These are phyloP conservation scores for Wickerhamomyces chambardii DNA, from an alignment of 805 yeast species.

Conservation along the genomic window DNA sequence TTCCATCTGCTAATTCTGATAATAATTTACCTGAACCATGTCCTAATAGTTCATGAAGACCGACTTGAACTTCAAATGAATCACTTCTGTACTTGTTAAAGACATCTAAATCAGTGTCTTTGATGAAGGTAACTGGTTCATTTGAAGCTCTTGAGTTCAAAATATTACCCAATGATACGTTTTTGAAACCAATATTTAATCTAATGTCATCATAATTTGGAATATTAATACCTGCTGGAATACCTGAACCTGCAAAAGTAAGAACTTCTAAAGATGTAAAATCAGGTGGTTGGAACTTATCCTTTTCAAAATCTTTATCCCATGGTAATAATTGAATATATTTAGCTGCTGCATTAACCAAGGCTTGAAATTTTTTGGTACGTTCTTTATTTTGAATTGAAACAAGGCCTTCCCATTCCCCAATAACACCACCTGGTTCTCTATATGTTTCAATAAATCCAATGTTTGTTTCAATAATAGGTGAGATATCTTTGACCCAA, in stretches of 20 bases:
- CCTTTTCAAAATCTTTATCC: slow-evolving; percentile 70
- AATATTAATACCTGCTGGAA: slow-evolving; percentile 89
- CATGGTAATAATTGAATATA: slow-evolving; percentile 71
- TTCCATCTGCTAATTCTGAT: slow-evolving; percentile 47
- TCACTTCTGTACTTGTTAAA: slow-evolving; percentile 69
- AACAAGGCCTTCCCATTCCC: slow-evolving; percentile 90
- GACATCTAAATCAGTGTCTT: slow-evolving; percentile 39
- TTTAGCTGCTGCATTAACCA: slow-evolving; percentile 58
- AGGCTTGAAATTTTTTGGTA: slow-evolving; percentile 65
- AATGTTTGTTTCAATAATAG: slow-evolving; percentile 69
- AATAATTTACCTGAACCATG: slow-evolving; percentile 87
- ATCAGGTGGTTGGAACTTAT: slow-evolving; percentile 84
- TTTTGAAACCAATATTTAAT: slow-evolving; percentile 76
- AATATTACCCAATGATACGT: slow-evolving; percentile 84
- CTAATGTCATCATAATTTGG: slow-evolving; percentile 91
- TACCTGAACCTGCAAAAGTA: slow-evolving; percentile 84
- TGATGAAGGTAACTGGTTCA: slow-evolving; percentile 61
- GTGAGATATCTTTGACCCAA: slow-evolving; percentile 86
- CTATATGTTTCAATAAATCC: slow-evolving; percentile 92
- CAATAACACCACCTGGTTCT: slow-evolving; percentile 86
- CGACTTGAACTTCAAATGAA: slow-evolving; percentile 90
- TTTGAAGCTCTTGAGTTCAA: slow-evolving; percentile 64
- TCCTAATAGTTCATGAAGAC: slow-evolving; percentile 85
- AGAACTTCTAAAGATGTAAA: slow-evolving; percentile 85
- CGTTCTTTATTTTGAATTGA: slow-evolving; percentile 87